These are phyloP conservation scores for Neurospora sp. DNA, from an alignment of 495 filamentous ascomycete species.

Conservation along the genomic window DNA sequence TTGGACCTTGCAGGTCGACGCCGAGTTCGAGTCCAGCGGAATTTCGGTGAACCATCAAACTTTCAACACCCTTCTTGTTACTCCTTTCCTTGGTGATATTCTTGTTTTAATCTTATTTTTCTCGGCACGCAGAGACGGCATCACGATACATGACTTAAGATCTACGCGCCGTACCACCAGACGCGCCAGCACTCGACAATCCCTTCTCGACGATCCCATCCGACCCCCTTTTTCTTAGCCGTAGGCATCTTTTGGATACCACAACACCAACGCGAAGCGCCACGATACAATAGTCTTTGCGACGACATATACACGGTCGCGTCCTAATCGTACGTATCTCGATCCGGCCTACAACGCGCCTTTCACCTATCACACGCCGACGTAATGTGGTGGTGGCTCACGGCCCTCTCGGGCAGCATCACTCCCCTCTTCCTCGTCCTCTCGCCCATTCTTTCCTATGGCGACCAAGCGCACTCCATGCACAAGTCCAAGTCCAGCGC, in stretches of 20 bases:
- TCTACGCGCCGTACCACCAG: not conserved
- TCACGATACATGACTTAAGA: not conserved
- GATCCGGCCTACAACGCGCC: not conserved
- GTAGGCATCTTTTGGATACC: not conserved
- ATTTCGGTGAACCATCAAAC: not conserved
- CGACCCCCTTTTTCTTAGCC: not conserved
- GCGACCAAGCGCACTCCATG: constrained; percentile 87
- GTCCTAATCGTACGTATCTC: not conserved
- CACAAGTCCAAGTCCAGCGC: constrained; percentile 69
- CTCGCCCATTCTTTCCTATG: constrained; percentile 78
- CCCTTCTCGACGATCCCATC: not conserved
- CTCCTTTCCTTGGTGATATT: not conserved
- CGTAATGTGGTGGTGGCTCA: constrained; percentile 19
- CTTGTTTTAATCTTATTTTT: not conserved
- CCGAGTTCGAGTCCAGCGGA: not conserved
- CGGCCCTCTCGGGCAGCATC: constrained; percentile 36
- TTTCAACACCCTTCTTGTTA: not conserved
- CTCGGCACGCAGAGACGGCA: not conserved
- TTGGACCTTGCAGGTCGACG: not conserved
- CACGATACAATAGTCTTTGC: not conserved
- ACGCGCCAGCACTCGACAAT: not conserved
- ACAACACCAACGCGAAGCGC: not conserved
- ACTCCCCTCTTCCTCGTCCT: constrained; percentile 57
- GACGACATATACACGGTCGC: not conserved
- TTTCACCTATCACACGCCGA: not conserved